These are phyloP conservation scores for Cephaloascus fragrans DNA, from an alignment of 805 yeast species.

Conservation along the genomic window DNA sequence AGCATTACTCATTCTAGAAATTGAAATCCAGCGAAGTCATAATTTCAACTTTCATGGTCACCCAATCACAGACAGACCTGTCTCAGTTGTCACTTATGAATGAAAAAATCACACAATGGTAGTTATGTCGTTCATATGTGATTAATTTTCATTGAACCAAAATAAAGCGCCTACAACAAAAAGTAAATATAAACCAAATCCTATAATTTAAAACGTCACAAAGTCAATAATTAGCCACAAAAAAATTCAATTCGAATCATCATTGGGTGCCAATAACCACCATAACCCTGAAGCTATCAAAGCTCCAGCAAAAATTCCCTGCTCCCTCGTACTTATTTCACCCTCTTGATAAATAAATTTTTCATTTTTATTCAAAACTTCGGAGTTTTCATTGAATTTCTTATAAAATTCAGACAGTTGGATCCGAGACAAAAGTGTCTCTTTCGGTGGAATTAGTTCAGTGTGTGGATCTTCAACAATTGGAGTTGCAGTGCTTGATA, in stretches of 20 bases:
- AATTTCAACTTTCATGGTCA: too few species aligned
- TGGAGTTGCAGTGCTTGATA: slow-evolving; percentile 12
- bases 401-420: slow-evolving; percentile 8
- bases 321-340: slow-evolving; percentile 12
- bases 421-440: background rate
- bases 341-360: slow-evolving; percentile 7
- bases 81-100: too few species aligned
- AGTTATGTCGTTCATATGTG: too few species aligned
- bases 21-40: too few species aligned
- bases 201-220: too few species aligned
- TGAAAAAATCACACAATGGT: too few species aligned
- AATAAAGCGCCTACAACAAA: too few species aligned
- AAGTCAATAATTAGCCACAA: too few species aligned
- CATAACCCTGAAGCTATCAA: slow-evolving; percentile 15
- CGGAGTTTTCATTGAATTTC: slow-evolving; percentile 6
- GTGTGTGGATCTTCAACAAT: slow-evolving; percentile 1
- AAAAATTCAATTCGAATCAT: background rate
- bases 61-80: too few species aligned
- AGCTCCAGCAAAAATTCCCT: slow-evolving; percentile 11
- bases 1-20: too few species aligned
- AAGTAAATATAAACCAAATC: too few species aligned
- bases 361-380: slow-evolving; percentile 5
- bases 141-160: too few species aligned
- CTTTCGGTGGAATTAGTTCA: background rate
- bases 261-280: slow-evolving; percentile 11